Conservation (phyloP, 768 basidiomycete genomes). For the Mycena olivaceomarginata region DNA sequence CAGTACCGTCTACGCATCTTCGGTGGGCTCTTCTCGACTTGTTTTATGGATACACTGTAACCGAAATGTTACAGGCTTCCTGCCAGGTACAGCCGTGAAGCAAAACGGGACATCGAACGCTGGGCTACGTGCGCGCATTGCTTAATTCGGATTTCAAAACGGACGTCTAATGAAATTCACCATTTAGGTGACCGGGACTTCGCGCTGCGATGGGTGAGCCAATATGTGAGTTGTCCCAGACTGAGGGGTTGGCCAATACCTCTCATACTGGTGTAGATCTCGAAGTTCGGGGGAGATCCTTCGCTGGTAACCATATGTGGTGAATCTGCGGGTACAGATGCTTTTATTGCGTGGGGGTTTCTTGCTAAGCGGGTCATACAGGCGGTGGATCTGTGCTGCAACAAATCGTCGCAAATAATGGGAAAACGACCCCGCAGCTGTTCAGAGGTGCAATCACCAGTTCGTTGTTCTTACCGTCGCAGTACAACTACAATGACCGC, state of each 20-base stretch:
- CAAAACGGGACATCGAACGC: conserved; percentile 38
- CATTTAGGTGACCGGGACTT: conserved; percentile 45
- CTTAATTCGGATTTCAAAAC: neutral
- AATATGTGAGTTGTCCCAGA: conserved; percentile 42
- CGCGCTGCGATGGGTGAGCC: conserved; percentile 55
- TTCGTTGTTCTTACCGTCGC: conserved; percentile 54
- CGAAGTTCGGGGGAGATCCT: conserved; percentile 45
- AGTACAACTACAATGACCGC: conserved; percentile 53
- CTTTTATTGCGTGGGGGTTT: neutral
- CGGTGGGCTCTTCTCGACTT: conserved; percentile 15
- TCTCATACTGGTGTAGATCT: neutral
- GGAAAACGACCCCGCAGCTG: conserved; percentile 54
- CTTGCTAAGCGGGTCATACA: conserved; percentile 5
- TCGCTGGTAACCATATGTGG: conserved; percentile 49
- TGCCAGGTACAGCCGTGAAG: conserved; percentile 51
- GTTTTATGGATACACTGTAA: neutral
- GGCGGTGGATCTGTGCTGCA: conserved; percentile 59
- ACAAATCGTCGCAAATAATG: conserved; percentile 54
- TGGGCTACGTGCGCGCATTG: neutral
- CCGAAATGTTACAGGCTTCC: conserved; percentile 47
- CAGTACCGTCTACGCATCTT: neutral
- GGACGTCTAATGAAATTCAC: neutral
- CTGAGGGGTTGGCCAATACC: too few relatives aligned
- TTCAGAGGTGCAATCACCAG: conserved; percentile 40
- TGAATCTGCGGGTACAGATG: conserved; percentile 39